Evolutionary conservation across 2,329 filamentous ascomycete species (phyloP).

Genomic region (Aspergillus terreus): DNA sequence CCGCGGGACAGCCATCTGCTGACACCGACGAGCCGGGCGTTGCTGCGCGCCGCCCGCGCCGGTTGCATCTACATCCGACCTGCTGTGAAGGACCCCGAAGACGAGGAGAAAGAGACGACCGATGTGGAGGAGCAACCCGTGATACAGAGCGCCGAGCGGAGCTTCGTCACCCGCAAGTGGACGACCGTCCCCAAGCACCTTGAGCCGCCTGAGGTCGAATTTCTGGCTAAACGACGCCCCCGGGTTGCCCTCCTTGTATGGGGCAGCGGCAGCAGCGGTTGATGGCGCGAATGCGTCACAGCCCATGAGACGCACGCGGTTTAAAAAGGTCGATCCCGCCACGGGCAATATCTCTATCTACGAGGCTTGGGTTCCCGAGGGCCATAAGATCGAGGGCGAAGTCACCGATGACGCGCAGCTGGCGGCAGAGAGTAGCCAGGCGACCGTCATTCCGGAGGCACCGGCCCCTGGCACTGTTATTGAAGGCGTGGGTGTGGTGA

Average conservation of each 20-base stretch:
- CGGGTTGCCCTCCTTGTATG: conserved; percentile 54
- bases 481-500: conserved; percentile 58
- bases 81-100: conserved; percentile 39
- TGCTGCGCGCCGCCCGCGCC: conserved; percentile 76
- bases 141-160: conserved; percentile 37
- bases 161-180: conserved; percentile 58
- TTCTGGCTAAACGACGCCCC: conserved; percentile 60
- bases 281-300: conserved; percentile 33
- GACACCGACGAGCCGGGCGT: conserved; percentile 73
- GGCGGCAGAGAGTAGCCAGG: conserved; percentile 39
- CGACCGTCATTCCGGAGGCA: conserved; percentile 30
- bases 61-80: conserved; percentile 72
- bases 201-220: conserved; percentile 58
- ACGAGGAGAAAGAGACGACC: conserved; percentile 34
- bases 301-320: conserved; percentile 73
- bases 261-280: conserved; percentile 24
- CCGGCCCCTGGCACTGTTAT: conserved; percentile 58
- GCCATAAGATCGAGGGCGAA: conserved; percentile 76
- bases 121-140: conserved; percentile 31
- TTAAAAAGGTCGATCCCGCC: conserved; percentile 71
- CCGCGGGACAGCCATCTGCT: conserved; percentile 79
- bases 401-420: conserved; percentile 59
- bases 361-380: conserved; percentile 76
- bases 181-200: conserved; percentile 53
- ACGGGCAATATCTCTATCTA: conserved; percentile 78